Evolutionary conservation across 106 monocot genomes (phyloP), one percentile per base, ranked within the genome.

Genomic region (Apostasia ramifera): DNA sequence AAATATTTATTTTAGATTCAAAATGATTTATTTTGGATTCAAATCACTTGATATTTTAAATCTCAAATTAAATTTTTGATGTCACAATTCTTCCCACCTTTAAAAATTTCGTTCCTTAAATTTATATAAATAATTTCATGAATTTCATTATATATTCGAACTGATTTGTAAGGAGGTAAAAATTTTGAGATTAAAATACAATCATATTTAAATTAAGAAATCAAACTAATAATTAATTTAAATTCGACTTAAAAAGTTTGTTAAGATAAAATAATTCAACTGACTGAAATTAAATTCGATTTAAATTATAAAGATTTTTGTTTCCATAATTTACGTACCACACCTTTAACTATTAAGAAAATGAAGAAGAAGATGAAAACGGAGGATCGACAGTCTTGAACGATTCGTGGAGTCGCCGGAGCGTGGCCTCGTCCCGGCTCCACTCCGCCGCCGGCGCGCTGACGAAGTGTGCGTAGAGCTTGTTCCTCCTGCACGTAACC

Each of bases 391-490:
- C 76, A 7, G 97, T 98, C 71, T 76, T 80, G 84, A 97, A 97
- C 2, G 97, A 98, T 2, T 83, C 67, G 54, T 98, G 97, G 61
- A 98, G 69, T 41, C 69, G 73, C 6, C 82, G 73, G 61, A 98
- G 89, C 63, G 57, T 73, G 44, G 43, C 81, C 86, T 92, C 70
- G 71, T 98, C 97, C 55, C 84, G 80, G 10, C 63, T 77, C 97
- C 97, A 98, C 50, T 92, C 97, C 37, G 69, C 72, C 44, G 79
- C 92, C 38, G 89, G 92, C 39, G 97, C 97, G 26, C 68, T 90
- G 1, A 98, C 86, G 66, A 92, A 98, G 70, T 98, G 97, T 3
- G 97, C 84, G 62, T 92, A 92, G 8, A 98, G 75, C 82, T 97
- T 97, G 72, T 97, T 97, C 57, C 82, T 66, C 6, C 81, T 85